Percentiles rank a stretch among this genome's conserved stretches.
Conservation (phyloP, 192 early-diverging fungal species). For the Chytriomyces sp. region DNA sequence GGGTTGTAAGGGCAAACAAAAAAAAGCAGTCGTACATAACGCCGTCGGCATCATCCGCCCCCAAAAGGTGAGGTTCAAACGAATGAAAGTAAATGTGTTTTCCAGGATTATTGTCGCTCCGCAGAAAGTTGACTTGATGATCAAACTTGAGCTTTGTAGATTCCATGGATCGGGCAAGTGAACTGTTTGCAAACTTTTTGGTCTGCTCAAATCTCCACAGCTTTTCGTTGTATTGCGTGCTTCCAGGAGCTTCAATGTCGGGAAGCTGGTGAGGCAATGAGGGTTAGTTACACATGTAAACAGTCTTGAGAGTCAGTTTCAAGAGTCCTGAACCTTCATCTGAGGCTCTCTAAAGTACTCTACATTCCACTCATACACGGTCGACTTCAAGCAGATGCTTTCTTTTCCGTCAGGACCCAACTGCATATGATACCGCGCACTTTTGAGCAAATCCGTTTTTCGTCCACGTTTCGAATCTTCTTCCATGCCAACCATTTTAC, state of each 20-base stretch:
- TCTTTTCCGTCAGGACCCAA: conserved; percentile 24
- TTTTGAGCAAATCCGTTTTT: conserved; percentile 2
- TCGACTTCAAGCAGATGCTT: conserved; percentile 61
- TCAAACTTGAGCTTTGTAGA: conserved; percentile 34
- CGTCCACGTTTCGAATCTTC: not conserved
- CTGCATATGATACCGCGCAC: not conserved
- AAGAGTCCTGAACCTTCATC: conserved; percentile 62
- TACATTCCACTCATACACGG: conserved; percentile 83
- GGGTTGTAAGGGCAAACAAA: too few species aligned
- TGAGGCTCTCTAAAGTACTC: conserved; percentile 89
- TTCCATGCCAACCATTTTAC: not conserved
- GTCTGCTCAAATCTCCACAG: conserved; percentile 76
- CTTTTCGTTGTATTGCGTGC: conserved; percentile 72
- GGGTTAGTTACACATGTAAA: not conserved
- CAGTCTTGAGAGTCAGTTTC: not conserved
- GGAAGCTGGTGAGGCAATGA: too few species aligned
- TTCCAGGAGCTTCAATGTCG: conserved; percentile 82
- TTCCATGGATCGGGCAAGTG: conserved; percentile 3
- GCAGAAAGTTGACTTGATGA: conserved; percentile 35
- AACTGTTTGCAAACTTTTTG: conserved; percentile 63
- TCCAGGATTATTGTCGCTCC: conserved; percentile 46
- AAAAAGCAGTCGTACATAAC: conserved; percentile 57
- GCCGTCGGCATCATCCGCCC: conserved; percentile 72
- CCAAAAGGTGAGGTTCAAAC: conserved; percentile 83
- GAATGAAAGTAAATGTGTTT: conserved; percentile 70